Evolutionary conservation across 139 green algal genomes (phyloP).

Genomic region (Micromonas commoda): DNA sequence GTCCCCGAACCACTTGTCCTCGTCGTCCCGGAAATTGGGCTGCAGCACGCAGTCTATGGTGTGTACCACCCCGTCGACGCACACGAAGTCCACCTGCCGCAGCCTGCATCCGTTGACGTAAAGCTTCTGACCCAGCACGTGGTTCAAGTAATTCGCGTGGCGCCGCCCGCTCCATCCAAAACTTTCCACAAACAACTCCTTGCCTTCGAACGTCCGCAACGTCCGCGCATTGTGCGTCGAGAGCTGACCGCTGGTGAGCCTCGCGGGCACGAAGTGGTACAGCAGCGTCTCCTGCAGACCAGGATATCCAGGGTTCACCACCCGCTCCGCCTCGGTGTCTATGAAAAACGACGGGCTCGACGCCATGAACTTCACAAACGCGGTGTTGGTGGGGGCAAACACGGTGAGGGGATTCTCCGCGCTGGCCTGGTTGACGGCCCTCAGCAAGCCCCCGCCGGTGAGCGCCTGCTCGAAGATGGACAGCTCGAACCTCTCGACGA

Average conservation of each 20-base stretch:
- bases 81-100: not conserved
- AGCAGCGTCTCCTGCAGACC: not conserved
- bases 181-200: not conserved
- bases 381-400: conserved; percentile 1
- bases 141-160: not conserved
- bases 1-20: not conserved
- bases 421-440: not conserved
- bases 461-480: conserved; percentile 7
- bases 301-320: not conserved
- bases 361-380: not conserved
- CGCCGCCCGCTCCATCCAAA: not conserved
- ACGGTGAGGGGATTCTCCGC: not conserved
- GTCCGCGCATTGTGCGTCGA: not conserved
- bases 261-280: conserved; percentile 9
- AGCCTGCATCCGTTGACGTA: conserved; percentile 6
- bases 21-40: not conserved
- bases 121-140: not conserved
- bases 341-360: not conserved
- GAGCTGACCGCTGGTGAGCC: not conserved
- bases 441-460: not conserved
- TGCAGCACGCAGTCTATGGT: conserved; percentile 1
- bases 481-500: not conserved
- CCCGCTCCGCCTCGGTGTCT: not conserved
- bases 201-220: not conserved
- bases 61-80: conserved; percentile 5